Evolutionary conservation across 305 asterid species (phyloP), one percentile per base, ranked within the genome.

Genomic region (Striga hermonthica): DNA sequence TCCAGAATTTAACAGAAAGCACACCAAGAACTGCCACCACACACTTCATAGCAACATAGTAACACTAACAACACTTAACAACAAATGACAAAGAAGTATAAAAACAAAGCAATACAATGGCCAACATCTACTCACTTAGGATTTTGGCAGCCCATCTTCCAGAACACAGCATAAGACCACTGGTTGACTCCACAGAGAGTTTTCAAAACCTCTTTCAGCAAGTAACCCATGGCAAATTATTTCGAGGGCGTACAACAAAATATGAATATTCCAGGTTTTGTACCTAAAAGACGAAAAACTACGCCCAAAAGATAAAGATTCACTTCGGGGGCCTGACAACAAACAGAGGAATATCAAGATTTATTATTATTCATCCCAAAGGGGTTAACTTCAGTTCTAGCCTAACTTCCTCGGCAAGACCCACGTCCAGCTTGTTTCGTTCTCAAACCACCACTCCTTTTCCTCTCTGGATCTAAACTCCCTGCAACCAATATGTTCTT

Each of bases 351-450:
- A 49, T 13, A 14, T 50, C 34, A 50, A 15, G 57, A 6, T n/a
- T 22, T 45, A 49, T 50, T n/a, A 66, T 7, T 67, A 63, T 73
- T 76, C 74, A 73, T 53, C 58, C 36, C 12, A 39, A 39, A 39
- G 44, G 44, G 9, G 57, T 50, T 10, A 60, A 65, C 64, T 22
- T 22, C 31, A 22, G 31, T 22, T 22, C 31, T 22, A 58, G 73
- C 68, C 98, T 93, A 93, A 90, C 98, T 90, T 76, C 98, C 98
- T 69, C 98, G 77, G 79, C 97, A 93, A 83, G 98, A 93, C 15
- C 92, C 96, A 60, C 98, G 90, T 41, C 98, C 98, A 56, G 98
- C 98, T 68, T 93, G 98, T 84, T 90, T 88, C 9, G 98, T 90
- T 79, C 98, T 86, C 81, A 93, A 78, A 41, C 98, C 97, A 81